Base-by-base conservation (phyloP, 2,329 filamentous ascomycete genomes). In the Phoma herbarum region DNA sequence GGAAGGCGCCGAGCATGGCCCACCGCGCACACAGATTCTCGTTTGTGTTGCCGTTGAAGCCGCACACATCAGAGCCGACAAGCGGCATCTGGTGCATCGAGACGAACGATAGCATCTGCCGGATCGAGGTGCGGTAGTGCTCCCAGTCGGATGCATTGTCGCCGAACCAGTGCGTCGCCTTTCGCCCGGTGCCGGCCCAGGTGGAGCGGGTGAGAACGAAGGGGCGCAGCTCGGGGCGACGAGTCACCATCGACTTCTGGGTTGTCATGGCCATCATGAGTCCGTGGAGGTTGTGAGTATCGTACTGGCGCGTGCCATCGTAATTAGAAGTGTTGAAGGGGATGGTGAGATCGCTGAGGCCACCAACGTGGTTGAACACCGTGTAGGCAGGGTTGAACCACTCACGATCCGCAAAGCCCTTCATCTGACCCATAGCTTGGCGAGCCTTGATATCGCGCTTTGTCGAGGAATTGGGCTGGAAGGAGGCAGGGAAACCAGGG, bases 241-340 rank as follows among this genome's bases (percentile, higher is more conserved):
- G 85, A 12, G 80, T 76, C 7, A 86, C 75, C 89, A 93, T 90
- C 1, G 90, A 87, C 12, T 83, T 75, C 51, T 86, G 84, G 0
- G 88, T 90, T 4, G 85, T 79, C 18, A 81, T 77, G 1, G 88
- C 89, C 90, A 93, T 93, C 87, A 91, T 83, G 68, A 85, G 85
- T 1, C 91, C 91, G 73, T 91, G 92, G 1, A 93, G 76, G 66
- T 93, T 93, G 74, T 93, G 91, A 0, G 87, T 90, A 65, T 93
- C 91, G 70, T 91, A 92, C 74, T 90, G 86, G 20, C 82, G 80
- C 35, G 88, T 78, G 1, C 89, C 89, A 57, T 90, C 88, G 41
- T 86, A 82, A 72, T 92, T 89, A 9, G 88, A 82, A 9, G 91
- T 77, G 69, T 91, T 85, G 0, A 89, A 90, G 62, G 86, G 82